Evolutionary conservation across 805 yeast genomes (phyloP).

Genomic region (Pichia nanzhaoensis): DNA sequence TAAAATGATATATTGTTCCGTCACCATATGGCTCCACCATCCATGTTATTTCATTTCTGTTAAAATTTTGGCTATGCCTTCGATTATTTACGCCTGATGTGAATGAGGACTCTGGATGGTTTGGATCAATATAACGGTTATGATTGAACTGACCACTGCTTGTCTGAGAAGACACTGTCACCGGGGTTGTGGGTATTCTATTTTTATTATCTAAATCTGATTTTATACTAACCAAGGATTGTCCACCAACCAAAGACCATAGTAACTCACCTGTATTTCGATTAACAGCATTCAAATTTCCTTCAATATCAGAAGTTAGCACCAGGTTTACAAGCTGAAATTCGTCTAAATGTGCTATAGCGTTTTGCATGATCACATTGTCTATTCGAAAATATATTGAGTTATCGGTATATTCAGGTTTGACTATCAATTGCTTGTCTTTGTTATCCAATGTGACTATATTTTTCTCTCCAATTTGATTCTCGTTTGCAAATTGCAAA

Average conservation of each 20-base stretch:
- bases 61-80: neutral
- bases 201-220: constrained; percentile 12
- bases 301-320: constrained; percentile 77
- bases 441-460: neutral
- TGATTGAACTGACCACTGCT: neutral
- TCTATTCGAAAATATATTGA: neutral
- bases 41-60: constrained; percentile 46
- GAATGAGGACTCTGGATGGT: neutral
- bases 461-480: neutral
- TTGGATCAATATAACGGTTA: neutral
- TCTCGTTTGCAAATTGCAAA: too few species aligned
- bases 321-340: constrained; percentile 44
- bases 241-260: constrained; percentile 69
- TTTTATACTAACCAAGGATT: constrained; percentile 46
- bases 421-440: constrained; percentile 3
- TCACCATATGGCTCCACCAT: constrained; percentile 87
- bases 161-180: neutral
- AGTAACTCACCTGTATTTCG: constrained; percentile 65
- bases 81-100: neutral
- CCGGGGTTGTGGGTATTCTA: constrained; percentile 6
- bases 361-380: constrained; percentile 1
- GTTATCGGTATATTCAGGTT: neutral
- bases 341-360: constrained; percentile 17
- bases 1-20: constrained; percentile 78
- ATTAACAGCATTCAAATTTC: constrained; percentile 74